phyloP scores from a whole-genome alignment of 1,284 basidiomycete species.

The Leccinum subspadiceum region DNA sequence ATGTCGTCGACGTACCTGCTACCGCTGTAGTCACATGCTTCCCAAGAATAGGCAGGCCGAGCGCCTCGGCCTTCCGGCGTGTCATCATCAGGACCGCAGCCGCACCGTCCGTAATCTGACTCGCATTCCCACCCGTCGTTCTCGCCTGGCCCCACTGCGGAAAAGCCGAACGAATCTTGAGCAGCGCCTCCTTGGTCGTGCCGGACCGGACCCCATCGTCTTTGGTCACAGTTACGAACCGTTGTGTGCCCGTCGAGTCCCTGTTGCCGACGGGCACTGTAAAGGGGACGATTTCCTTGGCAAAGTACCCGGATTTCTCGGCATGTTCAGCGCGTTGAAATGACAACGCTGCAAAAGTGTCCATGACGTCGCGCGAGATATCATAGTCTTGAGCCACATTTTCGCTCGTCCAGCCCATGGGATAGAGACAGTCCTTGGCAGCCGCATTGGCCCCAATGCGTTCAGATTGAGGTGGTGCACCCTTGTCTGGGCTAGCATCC shows the following conservation, averaged over 20 bases:
- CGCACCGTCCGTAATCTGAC: slow-evolving; percentile 85
- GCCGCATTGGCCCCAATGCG: slow-evolving; percentile 49
- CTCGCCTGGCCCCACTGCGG: slow-evolving; percentile 80
- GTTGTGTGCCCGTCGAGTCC: slow-evolving; percentile 46
- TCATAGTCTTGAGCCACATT: slow-evolving; percentile 74
- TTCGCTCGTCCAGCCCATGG: slow-evolving; percentile 89
- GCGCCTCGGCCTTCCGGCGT: slow-evolving; percentile 77
- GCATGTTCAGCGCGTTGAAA: slow-evolving; percentile 76
- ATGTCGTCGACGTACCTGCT: slow-evolving; percentile 46
- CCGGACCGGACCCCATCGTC: slow-evolving; percentile 85
- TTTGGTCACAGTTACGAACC: slow-evolving; percentile 56
- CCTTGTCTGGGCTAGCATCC: slow-evolving; percentile 57
- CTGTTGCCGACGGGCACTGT: slow-evolving; percentile 56
- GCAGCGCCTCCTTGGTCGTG: slow-evolving; percentile 69
- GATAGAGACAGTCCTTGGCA: slow-evolving; percentile 60
- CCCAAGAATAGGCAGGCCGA: slow-evolving; percentile 72
- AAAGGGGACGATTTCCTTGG: slow-evolving; percentile 80
- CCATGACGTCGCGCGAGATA: slow-evolving; percentile 82
- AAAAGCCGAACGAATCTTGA: slow-evolving; percentile 77
- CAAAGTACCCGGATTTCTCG: slow-evolving; percentile 67
- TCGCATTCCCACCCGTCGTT: slow-evolving; percentile 90
- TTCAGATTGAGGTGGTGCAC: slow-evolving; percentile 60
- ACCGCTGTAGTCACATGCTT: slow-evolving; percentile 79
- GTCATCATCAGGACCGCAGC: slow-evolving; percentile 87
- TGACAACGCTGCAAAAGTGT: slow-evolving; percentile 77